Evolutionary conservation across 202 grass and related monocot genomes (phyloP).

Genomic region (Digitaria exilis): DNA sequence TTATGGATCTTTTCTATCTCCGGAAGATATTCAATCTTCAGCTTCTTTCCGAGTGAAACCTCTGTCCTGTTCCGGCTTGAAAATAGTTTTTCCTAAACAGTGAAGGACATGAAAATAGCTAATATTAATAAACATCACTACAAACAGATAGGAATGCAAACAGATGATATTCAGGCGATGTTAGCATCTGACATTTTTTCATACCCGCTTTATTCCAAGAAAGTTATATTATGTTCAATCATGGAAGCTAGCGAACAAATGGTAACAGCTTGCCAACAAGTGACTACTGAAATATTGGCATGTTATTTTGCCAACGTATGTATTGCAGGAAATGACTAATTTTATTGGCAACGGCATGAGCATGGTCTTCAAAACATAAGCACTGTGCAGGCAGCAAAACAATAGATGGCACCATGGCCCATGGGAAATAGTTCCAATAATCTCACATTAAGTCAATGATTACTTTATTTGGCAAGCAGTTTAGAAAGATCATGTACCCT

Average conservation of each 20-base stretch:
- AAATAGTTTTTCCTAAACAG: conserved; percentile 73
- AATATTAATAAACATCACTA: not conserved
- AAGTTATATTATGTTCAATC: not conserved
- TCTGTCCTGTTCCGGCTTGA: conserved; percentile 93
- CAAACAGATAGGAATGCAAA: conserved; percentile 8
- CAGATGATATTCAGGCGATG: not conserved
- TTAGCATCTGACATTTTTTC: conserved; percentile 26
- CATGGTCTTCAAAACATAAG: conserved; percentile 26
- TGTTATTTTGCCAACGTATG: not conserved
- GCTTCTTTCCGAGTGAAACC: conserved; percentile 94
- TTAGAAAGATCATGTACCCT: not conserved
- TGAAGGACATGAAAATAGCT: conserved; percentile 17
- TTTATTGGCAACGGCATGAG: not conserved
- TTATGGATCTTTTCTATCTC: conserved; percentile 97
- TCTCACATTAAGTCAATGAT: not conserved
- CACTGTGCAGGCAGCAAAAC: not conserved
- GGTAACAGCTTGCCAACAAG: not conserved
- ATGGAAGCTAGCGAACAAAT: not conserved
- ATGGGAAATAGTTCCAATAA: not conserved
- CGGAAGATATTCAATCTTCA: conserved; percentile 98
- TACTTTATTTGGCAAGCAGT: not conserved
- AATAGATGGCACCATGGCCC: not conserved
- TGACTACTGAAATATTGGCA: too few species aligned
- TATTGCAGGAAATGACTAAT: not conserved
- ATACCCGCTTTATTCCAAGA: conserved; percentile 8